phyloP scores from a whole-genome alignment of 2,329 filamentous ascomycete genomes.

The Neofusicoccum laricinum region DNA sequence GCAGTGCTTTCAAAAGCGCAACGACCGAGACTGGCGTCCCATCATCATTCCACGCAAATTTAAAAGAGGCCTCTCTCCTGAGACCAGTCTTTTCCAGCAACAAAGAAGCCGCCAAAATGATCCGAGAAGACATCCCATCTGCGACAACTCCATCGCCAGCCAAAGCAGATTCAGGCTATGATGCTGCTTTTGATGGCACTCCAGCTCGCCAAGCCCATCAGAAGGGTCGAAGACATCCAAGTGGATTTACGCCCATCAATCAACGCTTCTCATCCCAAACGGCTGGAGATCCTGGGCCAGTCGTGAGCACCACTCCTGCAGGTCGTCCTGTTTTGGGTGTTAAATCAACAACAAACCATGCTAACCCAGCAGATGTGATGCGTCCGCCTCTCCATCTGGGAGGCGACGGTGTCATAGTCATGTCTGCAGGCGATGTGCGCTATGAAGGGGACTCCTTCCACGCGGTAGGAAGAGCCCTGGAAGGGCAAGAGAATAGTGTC shows the following conservation, averaged over 20 bases:
- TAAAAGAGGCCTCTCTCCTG: neutral
- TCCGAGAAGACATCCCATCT: neutral
- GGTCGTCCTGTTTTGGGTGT: neutral
- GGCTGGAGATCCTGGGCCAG: neutral
- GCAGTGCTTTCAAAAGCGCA: neutral
- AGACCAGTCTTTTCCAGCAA: neutral
- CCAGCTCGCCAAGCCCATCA: neutral
- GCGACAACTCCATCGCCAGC: neutral
- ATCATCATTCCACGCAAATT: neutral
- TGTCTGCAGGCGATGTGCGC: neutral
- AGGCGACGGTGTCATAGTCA: neutral
- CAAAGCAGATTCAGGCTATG: neutral
- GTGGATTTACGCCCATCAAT: conserved; percentile 7
- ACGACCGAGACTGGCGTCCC: neutral
- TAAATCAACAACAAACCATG: neutral
- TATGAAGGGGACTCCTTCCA: neutral
- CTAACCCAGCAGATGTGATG: neutral
- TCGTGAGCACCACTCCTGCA: conserved; percentile 3
- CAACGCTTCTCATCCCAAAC: neutral
- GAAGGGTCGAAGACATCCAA: neutral
- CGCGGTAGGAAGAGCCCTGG: neutral
- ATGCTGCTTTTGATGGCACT: neutral
- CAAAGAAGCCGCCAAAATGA: neutral
- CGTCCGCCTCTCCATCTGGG: neutral
- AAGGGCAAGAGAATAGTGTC: neutral